Conservation (phyloP, 208 protist species). For the Leishmania guyanensis region DNA sequence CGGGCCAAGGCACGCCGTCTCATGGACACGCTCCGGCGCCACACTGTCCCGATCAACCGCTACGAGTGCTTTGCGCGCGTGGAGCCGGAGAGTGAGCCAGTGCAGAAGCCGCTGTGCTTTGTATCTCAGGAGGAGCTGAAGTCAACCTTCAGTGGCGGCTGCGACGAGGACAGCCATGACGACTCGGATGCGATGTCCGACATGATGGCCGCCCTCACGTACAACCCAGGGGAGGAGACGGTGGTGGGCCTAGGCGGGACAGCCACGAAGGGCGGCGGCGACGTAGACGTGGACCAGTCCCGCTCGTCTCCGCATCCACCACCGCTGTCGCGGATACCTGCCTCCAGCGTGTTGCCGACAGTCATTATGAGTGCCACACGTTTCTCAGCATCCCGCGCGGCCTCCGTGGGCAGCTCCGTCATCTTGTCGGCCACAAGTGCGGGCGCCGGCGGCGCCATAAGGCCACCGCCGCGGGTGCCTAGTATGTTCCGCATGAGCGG, state of each 20-base stretch:
- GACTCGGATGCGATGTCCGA: slow-evolving; percentile 46
- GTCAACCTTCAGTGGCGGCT: slow-evolving; percentile 1
- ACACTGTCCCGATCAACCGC: slow-evolving; percentile 77
- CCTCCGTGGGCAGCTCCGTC: not conserved
- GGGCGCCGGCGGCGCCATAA: not conserved
- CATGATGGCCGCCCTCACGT: slow-evolving; percentile 34
- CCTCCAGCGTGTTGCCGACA: slow-evolving; percentile 3
- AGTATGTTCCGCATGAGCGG: slow-evolving; percentile 41
- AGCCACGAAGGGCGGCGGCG: not conserved
- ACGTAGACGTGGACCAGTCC: not conserved
- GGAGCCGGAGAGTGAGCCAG: slow-evolving; percentile 37
- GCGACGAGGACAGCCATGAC: slow-evolving; percentile 11
- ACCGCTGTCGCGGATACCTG: slow-evolving; percentile 8
- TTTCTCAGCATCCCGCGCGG: not conserved
- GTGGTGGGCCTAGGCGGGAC: not conserved
- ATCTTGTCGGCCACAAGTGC: not conserved
- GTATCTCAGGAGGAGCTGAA: slow-evolving; percentile 21
- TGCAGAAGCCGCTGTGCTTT: slow-evolving; percentile 31
- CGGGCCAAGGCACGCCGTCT: slow-evolving; percentile 69
- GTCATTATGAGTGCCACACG: slow-evolving; percentile 14
- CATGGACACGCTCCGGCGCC: slow-evolving; percentile 61
- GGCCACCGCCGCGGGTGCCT: slow-evolving; percentile 13
- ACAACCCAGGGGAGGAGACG: slow-evolving; percentile 8
- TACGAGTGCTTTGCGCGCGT: slow-evolving; percentile 61
- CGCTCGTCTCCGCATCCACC: slow-evolving; percentile 10